Evolutionary conservation across 768 basidiomycete species (phyloP), one percentile per base, ranked within the genome.

Genomic region (Leccinellum rugosiceps): DNA sequence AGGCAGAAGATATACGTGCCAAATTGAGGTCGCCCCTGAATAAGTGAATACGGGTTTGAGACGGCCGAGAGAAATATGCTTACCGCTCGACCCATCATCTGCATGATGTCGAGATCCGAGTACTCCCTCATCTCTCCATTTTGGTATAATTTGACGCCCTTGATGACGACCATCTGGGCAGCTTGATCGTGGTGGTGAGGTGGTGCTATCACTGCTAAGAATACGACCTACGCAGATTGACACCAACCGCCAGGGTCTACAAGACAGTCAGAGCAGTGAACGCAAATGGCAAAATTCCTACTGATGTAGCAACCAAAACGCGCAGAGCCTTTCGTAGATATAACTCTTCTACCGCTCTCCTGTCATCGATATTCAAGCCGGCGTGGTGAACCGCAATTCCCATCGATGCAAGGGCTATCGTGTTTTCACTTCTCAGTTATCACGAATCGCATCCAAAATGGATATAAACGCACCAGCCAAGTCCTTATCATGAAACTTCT

Each of bases 331-430:
- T 86, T 50, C 79, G 80, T 32, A 87, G 62, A 65, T 85, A 99
- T 10, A 90, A 74, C 13, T 84, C 79, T 70, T 99, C 96, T 17
- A 85, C 86, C 0, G 78, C 67, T 50, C 80, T 80, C 38, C 94
- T 82, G 65, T 98, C 95, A 25, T 86, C 81, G 44, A 83, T 68
- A 13, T 76, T 80, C 51, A 98, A 72, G 2, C 96, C 96, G 5
- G 94, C 96, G 67, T 98, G 95, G 68, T 99, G 96, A 7, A 93
- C 82, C 11, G 92, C 94, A 49, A 98, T 85, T 1, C 96, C 97
- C 53, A 70, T 72, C 1, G 75, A 69, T n/a, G 85, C 86, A 31
- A 95, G 77, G 30, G 79, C 90, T 87, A 62, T 56, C 47, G 51
- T 7, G 21, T 28, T 53, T 35, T 70, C 32, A 67, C 48, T 13